Percentiles rank a stretch among this genome's conserved stretches.
Conservation (phyloP, 345 rosid genomes). For the Durio zibethinus region DNA sequence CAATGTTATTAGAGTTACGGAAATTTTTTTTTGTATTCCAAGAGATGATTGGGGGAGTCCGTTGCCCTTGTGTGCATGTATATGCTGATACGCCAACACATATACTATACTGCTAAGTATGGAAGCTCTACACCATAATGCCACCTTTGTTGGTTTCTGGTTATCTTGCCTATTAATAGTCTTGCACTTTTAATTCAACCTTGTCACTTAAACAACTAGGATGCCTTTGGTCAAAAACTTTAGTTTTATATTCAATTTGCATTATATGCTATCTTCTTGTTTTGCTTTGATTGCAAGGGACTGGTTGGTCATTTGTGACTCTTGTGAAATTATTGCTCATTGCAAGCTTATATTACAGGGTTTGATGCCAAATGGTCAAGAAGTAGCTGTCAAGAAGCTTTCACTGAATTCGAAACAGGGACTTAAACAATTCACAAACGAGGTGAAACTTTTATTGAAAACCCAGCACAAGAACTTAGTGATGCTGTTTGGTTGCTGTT, state of each 20-base stretch:
- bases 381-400: constrained; percentile 72
- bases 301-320: not conserved
- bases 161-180: not conserved
- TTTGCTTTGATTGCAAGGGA: not conserved
- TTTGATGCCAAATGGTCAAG: constrained; percentile 51
- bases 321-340: not conserved
- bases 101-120: not conserved
- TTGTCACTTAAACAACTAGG: not conserved
- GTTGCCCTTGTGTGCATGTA: no score
- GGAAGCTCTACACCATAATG: not conserved
- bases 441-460: constrained; percentile 61
- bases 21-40: no score
- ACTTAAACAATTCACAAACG: constrained; percentile 60
- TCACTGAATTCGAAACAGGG: constrained; percentile 65
- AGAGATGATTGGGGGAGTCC: no score
- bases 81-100: no score
- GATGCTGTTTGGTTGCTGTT: constrained; percentile 66
- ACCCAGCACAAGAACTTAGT: constrained; percentile 82
- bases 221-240: no score
- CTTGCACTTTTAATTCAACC: not conserved
- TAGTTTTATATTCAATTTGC: not conserved
- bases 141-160: not conserved
- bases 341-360: constrained; percentile 40
- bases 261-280: not conserved
- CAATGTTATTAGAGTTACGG: no score